These are phyloP conservation scores for Botrytis pseudocinerea DNA, from an alignment of 2,329 filamentous ascomycete genomes.

Conservation along the genomic window DNA sequence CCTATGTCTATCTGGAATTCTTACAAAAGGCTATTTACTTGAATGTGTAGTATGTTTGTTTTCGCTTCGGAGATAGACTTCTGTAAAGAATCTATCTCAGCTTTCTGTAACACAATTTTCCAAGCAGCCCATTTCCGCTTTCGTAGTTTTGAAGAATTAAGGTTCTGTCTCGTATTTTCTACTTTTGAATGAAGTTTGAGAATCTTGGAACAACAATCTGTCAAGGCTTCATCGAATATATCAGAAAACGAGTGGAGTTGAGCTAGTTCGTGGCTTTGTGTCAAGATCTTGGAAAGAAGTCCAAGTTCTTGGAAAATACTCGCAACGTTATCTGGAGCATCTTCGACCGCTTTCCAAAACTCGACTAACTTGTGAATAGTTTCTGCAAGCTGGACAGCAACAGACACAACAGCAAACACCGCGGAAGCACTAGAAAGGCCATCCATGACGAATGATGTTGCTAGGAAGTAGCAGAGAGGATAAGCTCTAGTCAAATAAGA, in stretches of 20 bases:
- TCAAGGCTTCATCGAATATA: neutral
- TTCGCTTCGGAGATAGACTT: slow-evolving; percentile 1
- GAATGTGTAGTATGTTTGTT: neutral
- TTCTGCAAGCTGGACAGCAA: slow-evolving; percentile 13
- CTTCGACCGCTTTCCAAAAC: slow-evolving; percentile 17
- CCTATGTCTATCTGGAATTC: neutral
- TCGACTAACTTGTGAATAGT: slow-evolving; percentile 5
- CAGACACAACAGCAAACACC: neutral
- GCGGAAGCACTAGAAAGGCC: slow-evolving; percentile 3
- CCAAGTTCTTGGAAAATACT: slow-evolving; percentile 1
- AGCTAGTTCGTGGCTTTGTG: neutral
- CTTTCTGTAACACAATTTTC: neutral
- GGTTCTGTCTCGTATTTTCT: neutral
- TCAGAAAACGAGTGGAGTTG: neutral
- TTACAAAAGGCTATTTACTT: neutral
- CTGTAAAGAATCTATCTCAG: slow-evolving; percentile 1
- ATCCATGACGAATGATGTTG: slow-evolving; percentile 6
- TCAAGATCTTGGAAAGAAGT: slow-evolving; percentile 14
- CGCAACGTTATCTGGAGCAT: slow-evolving; percentile 9
- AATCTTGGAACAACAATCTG: neutral
- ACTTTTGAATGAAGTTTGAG: neutral
- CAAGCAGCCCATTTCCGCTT: slow-evolving; percentile 7
- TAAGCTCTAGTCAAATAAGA: neutral
- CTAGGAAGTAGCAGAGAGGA: neutral
- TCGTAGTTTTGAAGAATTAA: neutral